Evolutionary conservation across 164 flowering plant species (phyloP).

Genomic region (Tinospora cordifolia): DNA sequence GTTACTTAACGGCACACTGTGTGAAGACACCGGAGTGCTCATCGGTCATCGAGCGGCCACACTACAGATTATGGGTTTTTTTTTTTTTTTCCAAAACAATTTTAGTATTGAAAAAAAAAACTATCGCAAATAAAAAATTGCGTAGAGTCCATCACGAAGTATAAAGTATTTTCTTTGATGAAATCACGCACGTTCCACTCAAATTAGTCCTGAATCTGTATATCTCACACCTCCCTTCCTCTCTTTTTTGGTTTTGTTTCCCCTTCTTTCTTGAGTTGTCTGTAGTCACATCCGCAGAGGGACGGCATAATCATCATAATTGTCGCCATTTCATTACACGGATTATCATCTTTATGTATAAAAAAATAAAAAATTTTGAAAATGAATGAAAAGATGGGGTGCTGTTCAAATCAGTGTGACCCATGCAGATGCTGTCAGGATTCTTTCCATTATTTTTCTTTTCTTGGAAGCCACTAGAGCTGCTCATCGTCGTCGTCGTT

Average conservation of each 20-base stretch:
- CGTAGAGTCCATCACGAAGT: too few species aligned
- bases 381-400: constrained; percentile 31
- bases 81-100: neutral
- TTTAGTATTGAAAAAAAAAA: too few species aligned
- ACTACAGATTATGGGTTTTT: neutral
- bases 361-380: neutral
- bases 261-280: constrained; percentile 2
- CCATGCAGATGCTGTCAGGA: constrained; percentile 29
- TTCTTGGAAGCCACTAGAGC: neutral
- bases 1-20: too few species aligned
- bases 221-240: neutral
- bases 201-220: too few species aligned
- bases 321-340: constrained; percentile 17
- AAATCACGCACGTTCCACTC: too few species aligned
- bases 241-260: too few species aligned
- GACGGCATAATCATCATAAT: constrained; percentile 5
- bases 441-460: constrained; percentile 7
- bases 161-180: too few species aligned
- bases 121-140: neutral
- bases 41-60: neutral
- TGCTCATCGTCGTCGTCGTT: neutral
- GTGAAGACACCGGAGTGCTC: neutral
- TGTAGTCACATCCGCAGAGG: neutral
- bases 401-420: constrained; percentile 39
- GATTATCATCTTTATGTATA: neutral